Percentiles rank a stretch among this genome's conserved stretches.
Conservation (phyloP, 768 basidiomycete genomes). For the Russula olivacea region DNA sequence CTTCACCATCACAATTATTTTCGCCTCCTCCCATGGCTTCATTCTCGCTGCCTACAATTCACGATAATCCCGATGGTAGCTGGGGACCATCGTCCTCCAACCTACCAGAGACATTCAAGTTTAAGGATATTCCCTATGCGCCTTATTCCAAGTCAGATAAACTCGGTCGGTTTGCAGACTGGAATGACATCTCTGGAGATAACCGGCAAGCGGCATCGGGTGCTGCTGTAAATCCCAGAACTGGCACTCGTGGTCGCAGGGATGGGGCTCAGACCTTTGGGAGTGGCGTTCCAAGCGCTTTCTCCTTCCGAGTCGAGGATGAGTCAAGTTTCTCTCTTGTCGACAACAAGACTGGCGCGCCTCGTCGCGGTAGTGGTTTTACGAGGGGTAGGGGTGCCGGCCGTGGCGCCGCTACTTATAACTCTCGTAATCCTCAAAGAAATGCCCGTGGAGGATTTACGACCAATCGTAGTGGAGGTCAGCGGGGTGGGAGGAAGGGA, state of each 20-base stretch:
- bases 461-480: constrained; percentile 42
- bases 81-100: constrained; percentile 86
- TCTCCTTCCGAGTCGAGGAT: constrained; percentile 96
- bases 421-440: constrained; percentile 41
- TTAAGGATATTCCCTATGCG: constrained; percentile 98
- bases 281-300: constrained; percentile 83
- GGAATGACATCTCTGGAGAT: constrained; percentile 76
- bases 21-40: constrained; percentile 48
- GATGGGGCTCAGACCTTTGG: constrained; percentile 85
- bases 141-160: constrained; percentile 99
- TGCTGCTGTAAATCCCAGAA: constrained; percentile 38
- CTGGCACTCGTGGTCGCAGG: constrained; percentile 50
- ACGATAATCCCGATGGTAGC: constrained; percentile 88
- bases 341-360: constrained; percentile 71
- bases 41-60: constrained; percentile 80
- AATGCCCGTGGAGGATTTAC: constrained; percentile 37
- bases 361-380: constrained; percentile 65
- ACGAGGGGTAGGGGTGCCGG: constrained; percentile 43
- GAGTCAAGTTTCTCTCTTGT: constrained; percentile 96
- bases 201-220: constrained; percentile 52
- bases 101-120: constrained; percentile 88
- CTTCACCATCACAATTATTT: background rate
- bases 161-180: constrained; percentile 95
- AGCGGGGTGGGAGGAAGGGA: constrained; percentile 60
- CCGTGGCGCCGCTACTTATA: constrained; percentile 35